Conservation (phyloP, 371 early-diverging fungal genomes). For the Mortierella sp. region DNA sequence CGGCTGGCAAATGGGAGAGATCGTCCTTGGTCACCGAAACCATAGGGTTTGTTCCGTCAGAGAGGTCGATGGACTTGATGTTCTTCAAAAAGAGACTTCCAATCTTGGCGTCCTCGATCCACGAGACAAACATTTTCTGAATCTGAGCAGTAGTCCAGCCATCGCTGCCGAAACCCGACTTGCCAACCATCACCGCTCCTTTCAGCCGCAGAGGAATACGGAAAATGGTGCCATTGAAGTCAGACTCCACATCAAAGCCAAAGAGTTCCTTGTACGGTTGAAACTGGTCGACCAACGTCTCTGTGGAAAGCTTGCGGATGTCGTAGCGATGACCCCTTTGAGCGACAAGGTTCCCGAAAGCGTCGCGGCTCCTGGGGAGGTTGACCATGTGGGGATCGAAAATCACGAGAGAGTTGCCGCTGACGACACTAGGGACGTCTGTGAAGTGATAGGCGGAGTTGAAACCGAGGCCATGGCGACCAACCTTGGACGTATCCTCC, state of each 20-base stretch:
- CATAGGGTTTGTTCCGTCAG: neutral
- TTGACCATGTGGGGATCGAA: conserved; percentile 45
- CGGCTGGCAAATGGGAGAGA: no score
- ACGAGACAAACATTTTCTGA: conserved; percentile 7
- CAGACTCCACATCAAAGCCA: conserved; percentile 30
- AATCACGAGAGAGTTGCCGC: conserved; percentile 40
- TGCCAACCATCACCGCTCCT: neutral
- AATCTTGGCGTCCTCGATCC: conserved; percentile 19
- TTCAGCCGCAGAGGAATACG: conserved; percentile 47
- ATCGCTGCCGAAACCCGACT: neutral
- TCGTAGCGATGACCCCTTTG: conserved; percentile 31
- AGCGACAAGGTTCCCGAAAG: neutral
- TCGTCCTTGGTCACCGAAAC: neutral
- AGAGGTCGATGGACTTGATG: conserved; percentile 32
- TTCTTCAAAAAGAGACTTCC: conserved; percentile 45
- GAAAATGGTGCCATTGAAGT: conserved; percentile 56
- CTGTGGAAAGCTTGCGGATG: conserved; percentile 11
- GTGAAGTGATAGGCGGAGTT: conserved; percentile 58
- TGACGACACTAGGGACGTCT: conserved; percentile 58
- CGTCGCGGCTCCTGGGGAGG: conserved; percentile 24
- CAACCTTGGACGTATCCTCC: conserved; percentile 43
- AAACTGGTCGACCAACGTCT: conserved; percentile 29
- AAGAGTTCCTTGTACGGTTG: conserved; percentile 40
- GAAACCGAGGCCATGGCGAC: conserved; percentile 58
- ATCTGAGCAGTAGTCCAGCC: neutral